Conservation (phyloP, 176 grass and related monocot genomes). For the Eragrostis curvula region DNA sequence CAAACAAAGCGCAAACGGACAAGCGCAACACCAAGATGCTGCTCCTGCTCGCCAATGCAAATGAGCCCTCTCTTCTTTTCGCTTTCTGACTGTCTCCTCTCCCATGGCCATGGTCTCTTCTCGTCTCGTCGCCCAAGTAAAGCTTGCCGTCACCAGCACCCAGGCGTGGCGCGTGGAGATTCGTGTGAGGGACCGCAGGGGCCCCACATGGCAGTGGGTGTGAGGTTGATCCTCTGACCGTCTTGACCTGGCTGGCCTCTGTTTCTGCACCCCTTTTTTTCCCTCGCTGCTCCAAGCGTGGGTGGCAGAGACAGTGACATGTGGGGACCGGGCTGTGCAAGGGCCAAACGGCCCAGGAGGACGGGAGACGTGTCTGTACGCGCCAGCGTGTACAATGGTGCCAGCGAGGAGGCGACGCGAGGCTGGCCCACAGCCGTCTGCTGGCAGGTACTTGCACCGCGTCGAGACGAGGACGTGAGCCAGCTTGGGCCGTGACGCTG, state of each 20-base stretch:
- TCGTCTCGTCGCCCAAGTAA: background rate
- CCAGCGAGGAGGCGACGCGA: too few species aligned
- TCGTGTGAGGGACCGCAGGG: background rate
- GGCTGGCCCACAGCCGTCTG: too few species aligned
- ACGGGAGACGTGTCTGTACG: too few species aligned
- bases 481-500: too few species aligned
- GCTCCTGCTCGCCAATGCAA: background rate
- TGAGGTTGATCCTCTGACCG: too few species aligned
- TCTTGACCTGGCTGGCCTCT: conserved; percentile 7
- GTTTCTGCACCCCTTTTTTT: background rate
- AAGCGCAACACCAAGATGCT: background rate
- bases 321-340: background rate
- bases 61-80: too few species aligned
- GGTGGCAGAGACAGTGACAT: background rate
- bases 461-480: too few species aligned
- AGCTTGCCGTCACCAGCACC: conserved; percentile 16
- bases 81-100: background rate
- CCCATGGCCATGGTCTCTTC: background rate
- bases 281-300: background rate
- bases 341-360: too few species aligned
- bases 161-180: conserved; percentile 34
- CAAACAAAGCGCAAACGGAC: conserved; percentile 20
- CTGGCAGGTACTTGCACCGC: too few species aligned
- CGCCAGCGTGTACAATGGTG: too few species aligned
- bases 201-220: background rate